Conservation (phyloP, 306 rosid genomes). For the Hippophae rhamnoides region DNA sequence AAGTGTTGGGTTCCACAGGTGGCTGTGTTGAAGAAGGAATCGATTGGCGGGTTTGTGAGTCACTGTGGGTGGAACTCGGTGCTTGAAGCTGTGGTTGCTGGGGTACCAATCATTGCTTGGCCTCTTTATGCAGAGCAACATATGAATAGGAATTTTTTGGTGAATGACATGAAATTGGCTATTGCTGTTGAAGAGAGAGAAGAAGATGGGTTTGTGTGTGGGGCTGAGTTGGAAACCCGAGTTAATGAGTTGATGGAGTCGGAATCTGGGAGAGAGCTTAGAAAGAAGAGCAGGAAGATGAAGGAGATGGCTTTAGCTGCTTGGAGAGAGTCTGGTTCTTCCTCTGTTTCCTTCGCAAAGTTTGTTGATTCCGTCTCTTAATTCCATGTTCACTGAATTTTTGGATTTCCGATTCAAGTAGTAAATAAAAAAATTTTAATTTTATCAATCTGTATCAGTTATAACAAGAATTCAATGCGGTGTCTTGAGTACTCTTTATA, state of each 20-base stretch:
- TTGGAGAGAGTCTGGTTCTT: slow-evolving; percentile 20
- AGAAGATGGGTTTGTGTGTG: slow-evolving; percentile 26
- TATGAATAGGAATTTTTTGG: slow-evolving; percentile 25
- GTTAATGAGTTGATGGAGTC: slow-evolving; percentile 32
- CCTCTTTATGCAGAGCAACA: slow-evolving; percentile 36
- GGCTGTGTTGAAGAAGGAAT: slow-evolving; percentile 18
- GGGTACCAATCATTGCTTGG: slow-evolving; percentile 35
- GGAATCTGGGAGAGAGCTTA: slow-evolving; percentile 16
- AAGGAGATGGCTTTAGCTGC: slow-evolving; percentile 18
- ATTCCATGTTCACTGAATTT: too few relatives aligned
- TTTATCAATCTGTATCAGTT: too few relatives aligned
- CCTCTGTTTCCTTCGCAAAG: not conserved
- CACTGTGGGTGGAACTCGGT: slow-evolving; percentile 38
- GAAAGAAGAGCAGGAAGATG: slow-evolving; percentile 16
- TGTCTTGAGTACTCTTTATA: too few relatives aligned
- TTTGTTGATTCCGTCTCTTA: too few relatives aligned
- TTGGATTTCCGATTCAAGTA: too few relatives aligned
- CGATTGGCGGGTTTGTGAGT: slow-evolving; percentile 33
- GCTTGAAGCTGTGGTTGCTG: slow-evolving; percentile 24
- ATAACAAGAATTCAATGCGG: too few relatives aligned
- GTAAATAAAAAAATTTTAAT: too few relatives aligned
- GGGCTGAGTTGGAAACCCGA: slow-evolving; percentile 19
- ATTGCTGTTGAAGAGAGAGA: slow-evolving; percentile 22
- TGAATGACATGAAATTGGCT: slow-evolving; percentile 23
- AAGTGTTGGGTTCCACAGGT: slow-evolving; percentile 35